These are phyloP conservation scores for Cynara cardunculus DNA, from an alignment of 129 eudicot species.

Conservation along the genomic window DNA sequence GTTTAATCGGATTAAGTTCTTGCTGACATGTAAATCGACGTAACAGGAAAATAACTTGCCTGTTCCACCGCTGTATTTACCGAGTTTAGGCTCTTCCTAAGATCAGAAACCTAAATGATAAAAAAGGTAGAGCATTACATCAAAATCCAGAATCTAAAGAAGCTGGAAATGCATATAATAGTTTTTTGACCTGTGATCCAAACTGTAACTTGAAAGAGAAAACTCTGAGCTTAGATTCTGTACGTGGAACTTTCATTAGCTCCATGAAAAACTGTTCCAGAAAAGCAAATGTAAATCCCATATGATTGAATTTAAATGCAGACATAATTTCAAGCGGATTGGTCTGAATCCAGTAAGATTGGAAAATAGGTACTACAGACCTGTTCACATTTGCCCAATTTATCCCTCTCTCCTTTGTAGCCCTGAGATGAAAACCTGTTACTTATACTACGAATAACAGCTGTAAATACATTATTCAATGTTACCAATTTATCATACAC, in stretches of 20 bases:
- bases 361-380: slow-evolving; percentile 27
- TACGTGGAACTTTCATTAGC: slow-evolving; percentile 96
- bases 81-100: slow-evolving; percentile 60
- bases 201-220: slow-evolving; percentile 79
- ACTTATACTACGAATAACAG: not conserved
- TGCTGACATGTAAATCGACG: not conserved
- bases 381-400: slow-evolving; percentile 95
- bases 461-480: slow-evolving; percentile 7
- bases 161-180: slow-evolving; percentile 7
- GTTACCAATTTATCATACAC: not conserved
- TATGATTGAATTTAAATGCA: not conserved
- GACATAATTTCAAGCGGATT: not conserved
- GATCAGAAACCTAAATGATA: slow-evolving; percentile 60
- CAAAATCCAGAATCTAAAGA: slow-evolving; percentile 6
- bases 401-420: slow-evolving; percentile 81
- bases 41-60: slow-evolving; percentile 45
- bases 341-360: not conserved
- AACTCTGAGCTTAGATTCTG: slow-evolving; percentile 85
- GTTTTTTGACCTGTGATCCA: slow-evolving; percentile 54
- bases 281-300: not conserved
- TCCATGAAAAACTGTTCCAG: slow-evolving; percentile 82
- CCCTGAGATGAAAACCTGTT: slow-evolving; percentile 43
- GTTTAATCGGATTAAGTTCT: not conserved
- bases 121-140: not conserved
- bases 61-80: slow-evolving; percentile 76